Percentiles rank a stretch among this genome's conserved stretches.
Evolutionary conservation across 192 early-diverging fungal genomes (phyloP).

Genomic region (Coemansia sp.): DNA sequence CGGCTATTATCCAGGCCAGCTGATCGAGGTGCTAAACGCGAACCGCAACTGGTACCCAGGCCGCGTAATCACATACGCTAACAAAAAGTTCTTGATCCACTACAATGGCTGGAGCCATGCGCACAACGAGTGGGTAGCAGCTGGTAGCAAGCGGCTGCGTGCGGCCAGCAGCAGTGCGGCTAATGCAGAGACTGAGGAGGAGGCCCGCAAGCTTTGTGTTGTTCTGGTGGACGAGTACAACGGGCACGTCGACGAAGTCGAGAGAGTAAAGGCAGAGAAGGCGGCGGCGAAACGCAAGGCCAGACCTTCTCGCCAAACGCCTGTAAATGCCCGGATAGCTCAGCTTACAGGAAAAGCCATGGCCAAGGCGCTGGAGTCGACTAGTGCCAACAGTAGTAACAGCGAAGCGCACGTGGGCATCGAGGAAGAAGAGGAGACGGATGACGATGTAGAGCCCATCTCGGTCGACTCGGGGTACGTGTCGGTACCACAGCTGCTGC

Average conservation of each 20-base stretch:
- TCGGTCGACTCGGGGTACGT: constrained; percentile 34
- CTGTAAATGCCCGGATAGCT: constrained; percentile 9
- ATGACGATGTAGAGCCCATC: constrained; percentile 40
- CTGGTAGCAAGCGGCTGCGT: constrained; percentile 44
- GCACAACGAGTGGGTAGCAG: constrained; percentile 51
- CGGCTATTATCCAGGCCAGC: constrained; percentile 46
- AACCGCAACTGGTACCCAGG: constrained; percentile 48
- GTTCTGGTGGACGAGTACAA: constrained; percentile 46
- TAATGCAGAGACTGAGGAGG: constrained; percentile 30
- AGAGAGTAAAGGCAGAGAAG: constrained; percentile 15
- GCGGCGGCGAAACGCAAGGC: constrained; percentile 6
- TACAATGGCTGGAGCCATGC: constrained; percentile 41
- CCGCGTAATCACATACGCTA: constrained; percentile 39
- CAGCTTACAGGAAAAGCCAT: constrained; percentile 8
- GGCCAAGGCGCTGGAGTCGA: background rate
- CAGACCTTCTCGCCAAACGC: constrained; percentile 5
- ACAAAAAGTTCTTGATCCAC: constrained; percentile 45
- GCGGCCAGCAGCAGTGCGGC: background rate
- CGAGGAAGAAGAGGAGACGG: constrained; percentile 9
- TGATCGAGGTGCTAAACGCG: constrained; percentile 47
- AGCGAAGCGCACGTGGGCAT: background rate
- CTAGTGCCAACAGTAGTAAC: background rate
- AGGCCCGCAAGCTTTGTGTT: constrained; percentile 35
- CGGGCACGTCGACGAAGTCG: constrained; percentile 26
- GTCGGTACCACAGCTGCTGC: constrained; percentile 39